Percentiles rank a stretch among this genome's conserved stretches.
These are phyloP conservation scores for Alnus rubra DNA, from an alignment of 306 rosid species.

Conservation along the genomic window DNA sequence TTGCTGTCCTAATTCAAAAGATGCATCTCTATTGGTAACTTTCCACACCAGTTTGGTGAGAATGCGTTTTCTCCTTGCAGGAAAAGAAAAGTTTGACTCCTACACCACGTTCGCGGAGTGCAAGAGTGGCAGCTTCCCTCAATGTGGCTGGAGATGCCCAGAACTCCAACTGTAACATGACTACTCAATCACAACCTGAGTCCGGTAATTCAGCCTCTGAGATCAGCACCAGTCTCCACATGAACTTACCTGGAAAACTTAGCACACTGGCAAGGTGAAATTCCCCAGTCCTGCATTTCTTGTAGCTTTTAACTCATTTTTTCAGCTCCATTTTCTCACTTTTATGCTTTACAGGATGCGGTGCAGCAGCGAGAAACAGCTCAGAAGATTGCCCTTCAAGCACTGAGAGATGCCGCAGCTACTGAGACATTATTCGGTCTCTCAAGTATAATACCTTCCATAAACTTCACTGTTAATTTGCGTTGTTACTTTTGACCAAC, in stretches of 20 bases:
- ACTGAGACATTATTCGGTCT: constrained; percentile 75
- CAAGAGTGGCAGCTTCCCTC: constrained; percentile 41
- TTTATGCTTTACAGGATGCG: constrained; percentile 66
- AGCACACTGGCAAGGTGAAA: constrained; percentile 66
- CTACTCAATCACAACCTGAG: constrained; percentile 46
- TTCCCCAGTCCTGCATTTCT: not conserved
- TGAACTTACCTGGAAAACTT: constrained; percentile 83
- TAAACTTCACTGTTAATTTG: not conserved
- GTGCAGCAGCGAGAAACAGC: constrained; percentile 86
- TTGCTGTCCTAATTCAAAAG: not conserved
- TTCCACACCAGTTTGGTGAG: not conserved
- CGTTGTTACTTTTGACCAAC: not conserved
- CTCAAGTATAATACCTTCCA: constrained; percentile 58
- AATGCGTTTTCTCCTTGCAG: constrained; percentile 32
- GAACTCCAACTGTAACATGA: constrained; percentile 33
- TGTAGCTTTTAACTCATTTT: not conserved
- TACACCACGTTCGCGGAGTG: constrained; percentile 64
- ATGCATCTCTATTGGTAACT: not conserved
- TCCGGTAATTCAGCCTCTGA: constrained; percentile 53
- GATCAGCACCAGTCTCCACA: constrained; percentile 52
- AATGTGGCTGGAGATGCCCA: constrained; percentile 52
- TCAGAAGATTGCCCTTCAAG: constrained; percentile 89
- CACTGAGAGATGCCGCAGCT: constrained; percentile 87
- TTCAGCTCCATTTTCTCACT: constrained; percentile 14
- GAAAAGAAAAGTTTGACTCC: constrained; percentile 80